Base-by-base conservation (phyloP, 2,329 filamentous ascomycete species). In the Calycina herbarum region DNA sequence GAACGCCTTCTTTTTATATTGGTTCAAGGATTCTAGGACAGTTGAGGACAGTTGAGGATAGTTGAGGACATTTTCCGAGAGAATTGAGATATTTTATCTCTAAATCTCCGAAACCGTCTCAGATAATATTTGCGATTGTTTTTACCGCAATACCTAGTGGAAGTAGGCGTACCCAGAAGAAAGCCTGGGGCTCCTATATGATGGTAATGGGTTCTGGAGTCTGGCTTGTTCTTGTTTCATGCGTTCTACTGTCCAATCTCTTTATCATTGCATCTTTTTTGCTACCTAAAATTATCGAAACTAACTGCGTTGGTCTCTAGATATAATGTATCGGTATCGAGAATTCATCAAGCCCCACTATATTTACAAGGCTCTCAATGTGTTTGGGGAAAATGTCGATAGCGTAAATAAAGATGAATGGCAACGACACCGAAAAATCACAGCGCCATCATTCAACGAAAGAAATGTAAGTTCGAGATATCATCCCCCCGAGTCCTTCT, bases 381-480 rank as follows among this genome's bases (percentile, higher is more conserved):
- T 77, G n/a, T 77, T 76, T 69, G 76, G 76, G 15, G 65, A 70
- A 1, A 78, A 76, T 58, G 59, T 77, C 7, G 70, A 76, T 20
- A 76, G 71, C 6, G 74, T 75, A 62, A 60, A 75, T 68, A 74
- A 75, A 33, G 65, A 73, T 35, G 73, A 77, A 24, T 82, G 80
- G 80, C 68, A 76, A 24, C 76, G 79, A 27, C 79, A 82, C 63
- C 75, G 80, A 5, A 78, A 77, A 62, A 73, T 80, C 29, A 78
- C 76, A 3, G 76, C 78, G 4, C 73, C 77, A 0, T 74, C 76
- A 17, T 82, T 82, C 70, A 80, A 78, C 33, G 79, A 82, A 64
- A 76, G 76, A 57, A 78, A 76, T 57, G 63, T 65, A 58, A 57
- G 63, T 40, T 35, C 38, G 13, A 17, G 4, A 5, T 40, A 3